A percentile compares a stretch with the other conserved stretches of the same genome.
Evolutionary conservation across 1,284 basidiomycete genomes (phyloP).

Genomic region (Cryptococcus sp.): DNA sequence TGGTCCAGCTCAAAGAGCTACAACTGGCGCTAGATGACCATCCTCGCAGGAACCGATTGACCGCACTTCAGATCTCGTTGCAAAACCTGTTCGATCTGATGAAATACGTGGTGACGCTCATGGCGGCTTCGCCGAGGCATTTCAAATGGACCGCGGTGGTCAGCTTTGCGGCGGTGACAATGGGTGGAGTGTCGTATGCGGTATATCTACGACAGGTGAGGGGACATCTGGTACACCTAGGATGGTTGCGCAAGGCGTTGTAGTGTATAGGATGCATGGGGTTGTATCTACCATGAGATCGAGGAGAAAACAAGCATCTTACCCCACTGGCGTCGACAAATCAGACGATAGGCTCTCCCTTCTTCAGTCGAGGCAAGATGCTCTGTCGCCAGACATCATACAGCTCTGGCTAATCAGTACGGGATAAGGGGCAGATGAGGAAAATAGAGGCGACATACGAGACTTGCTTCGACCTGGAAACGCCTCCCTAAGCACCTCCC

Average conservation of each 20-base stretch:
- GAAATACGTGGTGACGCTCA: conserved; percentile 38
- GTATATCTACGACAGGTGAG: conserved; percentile 30
- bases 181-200: conserved; percentile 31
- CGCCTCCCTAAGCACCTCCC: conserved; percentile 9
- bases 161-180: conserved; percentile 34
- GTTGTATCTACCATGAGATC: no score
- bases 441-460: conserved; percentile 17
- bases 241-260: conserved; percentile 17
- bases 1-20: conserved; percentile 45
- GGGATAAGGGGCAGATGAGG: background rate
- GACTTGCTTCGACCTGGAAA: conserved; percentile 15
- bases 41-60: conserved; percentile 44
- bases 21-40: conserved; percentile 43
- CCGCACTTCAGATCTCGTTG: conserved; percentile 45
- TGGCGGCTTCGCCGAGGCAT: conserved; percentile 24
- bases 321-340: background rate
- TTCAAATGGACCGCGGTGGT: conserved; percentile 47
- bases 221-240: conserved; percentile 38
- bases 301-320: no score
- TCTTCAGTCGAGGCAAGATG: conserved; percentile 23
- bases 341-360: conserved; percentile 20
- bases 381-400: conserved; percentile 36
- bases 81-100: conserved; percentile 46
- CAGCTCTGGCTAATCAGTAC: conserved; percentile 18
- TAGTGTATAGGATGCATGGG: background rate